A percentile compares a stretch with the other conserved stretches of the same genome.
These are phyloP conservation scores for Gloeostereum incarnatum DNA, from an alignment of 768 basidiomycete genomes.

Conservation along the genomic window DNA sequence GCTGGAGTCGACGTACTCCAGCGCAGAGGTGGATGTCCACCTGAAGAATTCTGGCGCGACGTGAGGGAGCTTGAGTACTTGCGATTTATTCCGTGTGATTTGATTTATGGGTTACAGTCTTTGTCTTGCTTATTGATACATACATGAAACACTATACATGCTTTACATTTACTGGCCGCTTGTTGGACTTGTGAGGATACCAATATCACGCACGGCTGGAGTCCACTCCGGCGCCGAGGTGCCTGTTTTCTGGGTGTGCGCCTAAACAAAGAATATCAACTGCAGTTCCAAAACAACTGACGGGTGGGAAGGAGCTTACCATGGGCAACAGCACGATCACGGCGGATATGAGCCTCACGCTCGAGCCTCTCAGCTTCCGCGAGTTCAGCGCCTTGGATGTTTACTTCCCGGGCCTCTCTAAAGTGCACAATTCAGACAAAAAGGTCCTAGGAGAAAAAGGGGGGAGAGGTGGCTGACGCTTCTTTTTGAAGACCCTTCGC, in stretches of 20 bases:
- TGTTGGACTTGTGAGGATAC: no score
- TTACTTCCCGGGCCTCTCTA: slow-evolving; percentile 36
- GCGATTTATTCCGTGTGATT: no score
- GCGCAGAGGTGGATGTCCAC: no score
- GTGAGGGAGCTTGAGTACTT: no score
- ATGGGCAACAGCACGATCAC: slow-evolving; percentile 44
- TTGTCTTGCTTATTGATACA: no score
- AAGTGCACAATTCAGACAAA: slow-evolving; percentile 1
- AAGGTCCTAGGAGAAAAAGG: not conserved
- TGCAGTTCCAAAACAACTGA: not conserved
- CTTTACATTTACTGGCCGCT: no score
- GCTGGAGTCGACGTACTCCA: no score
- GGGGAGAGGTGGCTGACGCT: slow-evolving; percentile 18
- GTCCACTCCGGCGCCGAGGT: no score
- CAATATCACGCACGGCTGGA: no score
- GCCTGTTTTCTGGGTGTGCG: slow-evolving; percentile 21
- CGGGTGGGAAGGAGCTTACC: slow-evolving; percentile 22
- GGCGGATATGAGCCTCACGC: slow-evolving; percentile 34
- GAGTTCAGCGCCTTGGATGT: slow-evolving; percentile 37
- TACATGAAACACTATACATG: no score
- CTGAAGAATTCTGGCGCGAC: no score
- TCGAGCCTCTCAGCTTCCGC: slow-evolving; percentile 47
- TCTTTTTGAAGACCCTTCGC: slow-evolving; percentile 43
- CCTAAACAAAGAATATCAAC: slow-evolving; percentile 9
- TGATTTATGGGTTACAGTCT: no score